These are phyloP conservation scores for Ricinus communis DNA, from an alignment of 345 rosid genomes.

Conservation along the genomic window DNA sequence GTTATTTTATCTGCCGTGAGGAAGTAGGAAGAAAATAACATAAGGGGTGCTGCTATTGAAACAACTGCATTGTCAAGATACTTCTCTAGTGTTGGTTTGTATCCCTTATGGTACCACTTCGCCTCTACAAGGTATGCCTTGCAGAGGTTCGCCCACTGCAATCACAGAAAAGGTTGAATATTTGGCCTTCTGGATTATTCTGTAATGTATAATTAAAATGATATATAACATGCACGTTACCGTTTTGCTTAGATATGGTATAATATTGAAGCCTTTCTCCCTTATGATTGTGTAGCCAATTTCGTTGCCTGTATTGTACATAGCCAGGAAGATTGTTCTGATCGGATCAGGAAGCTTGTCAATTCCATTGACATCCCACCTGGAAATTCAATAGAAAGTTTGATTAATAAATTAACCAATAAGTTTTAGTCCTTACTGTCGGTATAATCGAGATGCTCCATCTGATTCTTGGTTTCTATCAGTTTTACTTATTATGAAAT, in stretches of 20 bases:
- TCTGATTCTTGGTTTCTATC: too few species aligned
- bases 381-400: not conserved
- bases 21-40: conserved; percentile 11
- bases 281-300: conserved; percentile 13
- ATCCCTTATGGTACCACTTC: conserved; percentile 17
- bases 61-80: conserved; percentile 16
- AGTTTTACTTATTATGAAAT: too few species aligned
- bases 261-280: conserved; percentile 15
- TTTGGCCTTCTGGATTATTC: too few species aligned
- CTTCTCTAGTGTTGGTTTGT: conserved; percentile 18
- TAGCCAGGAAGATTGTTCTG: conserved; percentile 13
- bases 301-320: conserved; percentile 25
- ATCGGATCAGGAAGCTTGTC: conserved; percentile 25
- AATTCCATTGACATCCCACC: conserved; percentile 28
- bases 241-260: conserved; percentile 16
- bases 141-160: conserved; percentile 24
- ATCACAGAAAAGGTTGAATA: not conserved
- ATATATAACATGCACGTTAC: not conserved
- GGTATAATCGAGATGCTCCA: too few species aligned
- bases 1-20: not conserved
- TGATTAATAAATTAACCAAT: too few species aligned
- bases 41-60: conserved; percentile 8
- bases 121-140: conserved; percentile 18
- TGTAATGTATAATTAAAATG: too few species aligned
- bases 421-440: too few species aligned